These are phyloP conservation scores for Phaeotremella skinneri DNA, from an alignment of 768 basidiomycete genomes.

Conservation along the genomic window DNA sequence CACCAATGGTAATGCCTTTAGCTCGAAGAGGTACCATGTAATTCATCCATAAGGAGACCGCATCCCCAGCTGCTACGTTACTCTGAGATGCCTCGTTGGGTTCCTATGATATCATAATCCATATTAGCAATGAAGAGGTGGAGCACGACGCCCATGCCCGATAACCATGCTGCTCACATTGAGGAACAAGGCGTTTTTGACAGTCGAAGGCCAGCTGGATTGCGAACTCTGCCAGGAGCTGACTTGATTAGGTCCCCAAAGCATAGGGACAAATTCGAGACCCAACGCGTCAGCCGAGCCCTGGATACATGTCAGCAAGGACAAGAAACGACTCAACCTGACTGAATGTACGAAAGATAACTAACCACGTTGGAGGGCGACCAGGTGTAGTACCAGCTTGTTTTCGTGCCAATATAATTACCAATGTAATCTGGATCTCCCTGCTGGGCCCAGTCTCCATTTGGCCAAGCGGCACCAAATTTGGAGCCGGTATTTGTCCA, in stretches of 20 bases:
- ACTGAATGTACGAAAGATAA: not conserved
- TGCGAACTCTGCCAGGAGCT: constrained; percentile 40
- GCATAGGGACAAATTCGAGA: constrained; percentile 63
- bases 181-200: constrained; percentile 58
- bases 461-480: constrained; percentile 68
- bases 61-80: constrained; percentile 59
- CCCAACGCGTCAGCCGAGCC: constrained; percentile 54
- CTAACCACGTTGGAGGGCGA: constrained; percentile 56
- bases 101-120: constrained; percentile 52
- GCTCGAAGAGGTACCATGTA: constrained; percentile 62
- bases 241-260: constrained; percentile 66
- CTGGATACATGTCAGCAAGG: constrained; percentile 1
- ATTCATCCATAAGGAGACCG: constrained; percentile 61
- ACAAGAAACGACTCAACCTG: not conserved
- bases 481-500: constrained; percentile 53
- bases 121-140: too few relatives aligned
- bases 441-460: constrained; percentile 55
- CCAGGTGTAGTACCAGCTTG: constrained; percentile 66
- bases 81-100: constrained; percentile 67
- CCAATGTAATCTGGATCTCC: constrained; percentile 53
- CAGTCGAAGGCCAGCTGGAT: constrained; percentile 57
- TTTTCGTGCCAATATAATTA: constrained; percentile 57
- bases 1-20: constrained; percentile 61
- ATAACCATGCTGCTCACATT: constrained; percentile 66
- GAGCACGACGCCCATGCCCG: too few relatives aligned